Base-by-base conservation (phyloP, 148 eudicot species). In the Camellia lanceoleosa region DNA sequence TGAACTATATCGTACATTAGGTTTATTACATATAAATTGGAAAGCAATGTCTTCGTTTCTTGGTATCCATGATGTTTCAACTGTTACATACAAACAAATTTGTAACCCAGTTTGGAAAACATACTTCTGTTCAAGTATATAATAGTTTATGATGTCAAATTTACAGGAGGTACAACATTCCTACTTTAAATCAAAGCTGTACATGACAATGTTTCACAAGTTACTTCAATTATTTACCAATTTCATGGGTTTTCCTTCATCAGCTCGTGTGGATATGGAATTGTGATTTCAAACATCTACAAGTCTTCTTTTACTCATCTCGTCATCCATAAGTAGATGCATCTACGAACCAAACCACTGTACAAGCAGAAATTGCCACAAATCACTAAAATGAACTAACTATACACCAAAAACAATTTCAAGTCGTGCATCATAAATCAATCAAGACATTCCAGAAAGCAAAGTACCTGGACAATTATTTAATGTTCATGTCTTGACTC, bases 401-500 rank as follows among this genome's bases (percentile, higher is more conserved):
- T 38, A 42, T 16, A 38, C 38, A 11, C 58, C 41, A 20, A 5
- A 38, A 63, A 59, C 54, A 46, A 47, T 52, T 49, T 77, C 77
- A 1, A 44, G 41, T 7, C 7, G 15, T 51, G 70, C 1, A 60
- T 12, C 62, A 49, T 51, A 44, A 51, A 11, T 44, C 46, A 54
- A 13, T 58, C 56, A 81, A 23, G 56, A 51, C 2, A 12, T 65
- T 5, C 20, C 7, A 43, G 42, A 19, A 69, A 43, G 67, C 9
- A 68, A 75, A 54, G 38, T 75, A 67, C 74, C 74, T 56, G 10
- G 20, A 55, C 9, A 16, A 8, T n/a, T 18, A 38, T 44, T 63
- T 66, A 82, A 69, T 75, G 47, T 19, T 83, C 81, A 74, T 68
- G 64, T 56, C 65, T 61, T 13, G 85, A 80, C 59, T 80, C 71